Evolutionary conservation across 371 early-diverging fungal species (phyloP), one percentile per base, ranked within the genome.

Genomic region (Fennellomyces sp.): DNA sequence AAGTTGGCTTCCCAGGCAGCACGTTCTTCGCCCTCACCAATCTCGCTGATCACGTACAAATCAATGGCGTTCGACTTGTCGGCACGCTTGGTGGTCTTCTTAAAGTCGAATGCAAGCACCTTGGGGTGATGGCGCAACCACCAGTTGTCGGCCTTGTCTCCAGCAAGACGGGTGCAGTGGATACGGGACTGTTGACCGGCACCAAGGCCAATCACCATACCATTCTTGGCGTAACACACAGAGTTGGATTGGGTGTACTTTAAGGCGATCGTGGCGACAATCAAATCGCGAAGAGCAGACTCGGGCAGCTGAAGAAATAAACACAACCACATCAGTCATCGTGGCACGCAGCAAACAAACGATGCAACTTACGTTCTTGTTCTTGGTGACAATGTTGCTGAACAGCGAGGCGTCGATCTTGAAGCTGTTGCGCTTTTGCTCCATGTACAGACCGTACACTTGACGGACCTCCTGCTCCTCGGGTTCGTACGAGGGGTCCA

Each of bases 231-330:
- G 68, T 96, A 98, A 78, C 95, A 94, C 36, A 98, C 97, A 38
- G 96, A 96, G 88, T 98, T 98, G 66, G 93, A 93, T 82, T 98
- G 97, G 49, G 97, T 96, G 87, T 95, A 98, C 78, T 98, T 98
- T 60, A 96, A 85, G 27, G 97, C 95, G 70, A 98, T 95, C 8
- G 95, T 94, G 13, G 98, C 98, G 30, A 98, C 97, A 39, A 95
- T 85, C 75, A 98, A 73, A 69, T 97, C 97, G 51, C 89, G 85
- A 52, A 89, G 62, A 41, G 92, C 93, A 12, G 74, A 75, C 58
- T 86, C 82, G 27, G 94, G 78, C 36, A 95, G 60, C 76, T 84
- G 71, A 5, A 50, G 26, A 27, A 51, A 35, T 42, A 26, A 58
- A 31, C 39, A 36, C 21, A 26, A 17, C 39, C 29, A 11, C 11